Evolutionary conservation across 2,329 filamentous ascomycete species (phyloP).

Genomic region (Fusarium pseudocircinatum): DNA sequence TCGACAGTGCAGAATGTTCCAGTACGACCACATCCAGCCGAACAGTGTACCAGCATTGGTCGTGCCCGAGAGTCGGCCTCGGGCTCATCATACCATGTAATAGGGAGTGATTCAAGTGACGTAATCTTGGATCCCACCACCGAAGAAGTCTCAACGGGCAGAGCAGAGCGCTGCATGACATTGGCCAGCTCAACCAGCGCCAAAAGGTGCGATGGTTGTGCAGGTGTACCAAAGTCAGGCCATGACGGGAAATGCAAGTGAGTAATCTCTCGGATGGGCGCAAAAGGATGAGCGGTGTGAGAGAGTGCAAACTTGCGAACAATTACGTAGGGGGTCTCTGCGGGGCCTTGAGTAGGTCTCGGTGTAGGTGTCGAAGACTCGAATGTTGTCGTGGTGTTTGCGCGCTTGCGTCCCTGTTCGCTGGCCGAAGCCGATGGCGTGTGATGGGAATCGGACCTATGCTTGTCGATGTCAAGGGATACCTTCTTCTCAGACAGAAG

Average conservation of each 20-base stretch:
- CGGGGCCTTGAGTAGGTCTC: conserved; percentile 41
- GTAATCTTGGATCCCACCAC: conserved; percentile 46
- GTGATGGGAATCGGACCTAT: conserved; percentile 53
- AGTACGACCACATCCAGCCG: conserved; percentile 93
- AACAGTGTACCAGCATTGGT: conserved; percentile 93
- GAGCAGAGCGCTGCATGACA: conserved; percentile 70
- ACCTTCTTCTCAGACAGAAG: conserved; percentile 84
- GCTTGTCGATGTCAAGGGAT: conserved; percentile 74
- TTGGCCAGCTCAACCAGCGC: conserved; percentile 90
- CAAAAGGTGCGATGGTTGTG: conserved; percentile 86
- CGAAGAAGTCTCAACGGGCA: conserved; percentile 56
- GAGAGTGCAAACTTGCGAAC: conserved; percentile 88
- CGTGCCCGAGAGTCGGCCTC: conserved; percentile 62
- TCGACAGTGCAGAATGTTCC: conserved; percentile 98
- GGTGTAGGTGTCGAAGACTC: conserved; percentile 47
- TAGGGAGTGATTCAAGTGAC: conserved; percentile 45
- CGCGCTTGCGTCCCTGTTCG: conserved; percentile 60
- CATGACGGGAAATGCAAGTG: conserved; percentile 96
- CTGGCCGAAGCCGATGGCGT: conserved; percentile 38
- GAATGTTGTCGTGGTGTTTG: conserved; percentile 62
- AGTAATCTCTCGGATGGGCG: conserved; percentile 89
- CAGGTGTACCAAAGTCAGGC: conserved; percentile 95
- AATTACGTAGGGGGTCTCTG: conserved; percentile 78
- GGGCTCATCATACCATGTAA: conserved; percentile 67
- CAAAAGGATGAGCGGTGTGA: conserved; percentile 80